A percentile compares a stretch with the other conserved stretches of the same genome.
Evolutionary conservation across 2,329 filamentous ascomycete species (phyloP).

Genomic region (Aspergillus sp.): DNA sequence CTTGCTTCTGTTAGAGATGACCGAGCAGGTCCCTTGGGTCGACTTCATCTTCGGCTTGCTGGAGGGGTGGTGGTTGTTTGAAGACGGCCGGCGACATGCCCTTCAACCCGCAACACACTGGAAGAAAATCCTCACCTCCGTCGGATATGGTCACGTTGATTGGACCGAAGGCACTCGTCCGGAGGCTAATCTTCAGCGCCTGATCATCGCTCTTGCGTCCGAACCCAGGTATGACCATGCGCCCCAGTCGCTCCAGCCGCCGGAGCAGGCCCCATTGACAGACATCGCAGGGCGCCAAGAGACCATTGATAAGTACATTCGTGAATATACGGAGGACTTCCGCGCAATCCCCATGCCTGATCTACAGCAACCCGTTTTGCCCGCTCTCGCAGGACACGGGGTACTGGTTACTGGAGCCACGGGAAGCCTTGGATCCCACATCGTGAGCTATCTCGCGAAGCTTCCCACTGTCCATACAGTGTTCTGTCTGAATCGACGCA

Average conservation of each 20-base stretch:
- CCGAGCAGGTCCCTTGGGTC: slow-evolving; percentile 22
- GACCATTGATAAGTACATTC: slow-evolving; percentile 23
- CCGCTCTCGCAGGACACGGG: slow-evolving; percentile 8
- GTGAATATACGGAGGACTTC: slow-evolving; percentile 24
- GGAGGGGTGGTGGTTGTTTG: slow-evolving; percentile 38
- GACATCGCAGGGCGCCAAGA: slow-evolving; percentile 17
- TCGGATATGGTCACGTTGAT: slow-evolving; percentile 29
- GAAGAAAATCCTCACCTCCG: slow-evolving; percentile 23
- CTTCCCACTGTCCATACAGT: slow-evolving; percentile 30
- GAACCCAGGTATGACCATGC: slow-evolving; percentile 12
- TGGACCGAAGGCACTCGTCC: slow-evolving; percentile 29
- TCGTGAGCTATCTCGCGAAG: slow-evolving; percentile 36
- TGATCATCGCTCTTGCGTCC: slow-evolving; percentile 24
- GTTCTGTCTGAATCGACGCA: slow-evolving; percentile 50
- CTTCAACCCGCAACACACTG: slow-evolving; percentile 11
- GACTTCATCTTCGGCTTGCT: slow-evolving; percentile 34
- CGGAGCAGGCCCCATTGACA: slow-evolving; percentile 6
- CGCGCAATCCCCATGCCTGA: not conserved
- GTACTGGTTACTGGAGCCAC: slow-evolving; percentile 45
- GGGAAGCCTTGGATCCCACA: slow-evolving; percentile 39
- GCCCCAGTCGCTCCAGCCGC: not conserved
- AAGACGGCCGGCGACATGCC: slow-evolving; percentile 32
- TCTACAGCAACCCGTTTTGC: too few species aligned
- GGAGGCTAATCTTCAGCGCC: slow-evolving; percentile 15
- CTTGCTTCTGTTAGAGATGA: slow-evolving; percentile 31